Evolutionary conservation across 768 basidiomycete genomes (phyloP).

Genomic region (Cystoderma amianthinum): DNA sequence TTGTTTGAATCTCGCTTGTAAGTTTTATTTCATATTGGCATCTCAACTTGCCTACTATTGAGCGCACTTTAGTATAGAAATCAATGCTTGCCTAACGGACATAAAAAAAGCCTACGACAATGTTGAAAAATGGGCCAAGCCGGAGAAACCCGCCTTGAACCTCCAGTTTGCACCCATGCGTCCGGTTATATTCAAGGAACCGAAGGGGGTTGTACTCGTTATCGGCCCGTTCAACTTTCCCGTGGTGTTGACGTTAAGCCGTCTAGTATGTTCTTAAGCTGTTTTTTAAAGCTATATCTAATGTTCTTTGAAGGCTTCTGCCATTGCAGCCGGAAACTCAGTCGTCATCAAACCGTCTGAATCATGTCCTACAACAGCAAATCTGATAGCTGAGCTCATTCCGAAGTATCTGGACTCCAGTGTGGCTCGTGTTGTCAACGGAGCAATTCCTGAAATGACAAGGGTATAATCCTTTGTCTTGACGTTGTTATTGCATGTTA

Average conservation of each 20-base stretch:
- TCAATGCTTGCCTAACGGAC: constrained; percentile 44
- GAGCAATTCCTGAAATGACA: constrained; percentile 57
- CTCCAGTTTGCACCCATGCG: constrained; percentile 52
- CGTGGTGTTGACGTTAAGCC: constrained; percentile 47
- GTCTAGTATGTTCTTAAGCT: constrained; percentile 37
- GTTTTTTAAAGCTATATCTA: not conserved
- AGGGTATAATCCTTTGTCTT: constrained; percentile 29
- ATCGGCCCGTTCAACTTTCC: constrained; percentile 78
- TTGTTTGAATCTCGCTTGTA: constrained; percentile 49
- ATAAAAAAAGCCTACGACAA: constrained; percentile 46
- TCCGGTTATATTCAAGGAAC: constrained; percentile 63
- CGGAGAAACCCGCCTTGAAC: constrained; percentile 48
- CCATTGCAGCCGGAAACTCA: constrained; percentile 69
- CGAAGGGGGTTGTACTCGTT: constrained; percentile 70
- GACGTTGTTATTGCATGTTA: no score
- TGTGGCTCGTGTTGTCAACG: constrained; percentile 62
- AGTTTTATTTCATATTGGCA: constrained; percentile 6
- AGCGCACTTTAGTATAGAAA: constrained; percentile 49
- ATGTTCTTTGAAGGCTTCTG: not conserved
- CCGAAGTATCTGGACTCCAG: constrained; percentile 71
- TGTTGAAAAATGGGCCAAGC: constrained; percentile 71
- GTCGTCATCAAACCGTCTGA: constrained; percentile 77
- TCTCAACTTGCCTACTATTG: no score
- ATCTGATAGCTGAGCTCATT: constrained; percentile 59
- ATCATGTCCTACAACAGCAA: constrained; percentile 42